Evolutionary conservation across 148 eudicot genomes (phyloP).

Genomic region (Oxyria digyna): DNA sequence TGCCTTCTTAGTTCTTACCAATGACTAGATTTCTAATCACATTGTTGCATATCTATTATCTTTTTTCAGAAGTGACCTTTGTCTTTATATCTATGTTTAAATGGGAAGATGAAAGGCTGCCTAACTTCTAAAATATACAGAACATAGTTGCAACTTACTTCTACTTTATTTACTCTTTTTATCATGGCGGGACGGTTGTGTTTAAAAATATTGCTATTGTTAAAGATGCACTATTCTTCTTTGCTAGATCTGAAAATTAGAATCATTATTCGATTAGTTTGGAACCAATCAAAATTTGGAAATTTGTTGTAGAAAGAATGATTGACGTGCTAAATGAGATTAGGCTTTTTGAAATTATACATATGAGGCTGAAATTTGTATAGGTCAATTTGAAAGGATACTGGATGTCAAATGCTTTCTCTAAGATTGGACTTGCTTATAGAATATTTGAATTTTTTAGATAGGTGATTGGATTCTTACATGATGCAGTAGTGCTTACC

Average conservation of each 20-base stretch:
- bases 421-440: background rate
- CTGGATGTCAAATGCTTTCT: background rate
- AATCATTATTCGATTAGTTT: no score
- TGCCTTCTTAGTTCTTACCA: background rate
- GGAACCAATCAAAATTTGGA: background rate
- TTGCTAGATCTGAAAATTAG: background rate
- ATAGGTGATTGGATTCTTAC: background rate
- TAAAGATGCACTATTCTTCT: background rate
- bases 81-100: background rate
- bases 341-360: background rate
- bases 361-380: background rate
- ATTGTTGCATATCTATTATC: background rate
- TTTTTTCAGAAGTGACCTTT: background rate
- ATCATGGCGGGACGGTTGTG: background rate
- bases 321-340: background rate
- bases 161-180: background rate
- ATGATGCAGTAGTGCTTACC: background rate
- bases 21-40: background rate
- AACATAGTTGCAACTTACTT: background rate
- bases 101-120: background rate
- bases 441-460: background rate
- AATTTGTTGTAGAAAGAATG: constrained; percentile 1
- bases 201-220: background rate
- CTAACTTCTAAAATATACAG: background rate
- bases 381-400: background rate